Base-by-base conservation (phyloP, 371 early-diverging fungal species). In the Capillidium heterosporum region DNA sequence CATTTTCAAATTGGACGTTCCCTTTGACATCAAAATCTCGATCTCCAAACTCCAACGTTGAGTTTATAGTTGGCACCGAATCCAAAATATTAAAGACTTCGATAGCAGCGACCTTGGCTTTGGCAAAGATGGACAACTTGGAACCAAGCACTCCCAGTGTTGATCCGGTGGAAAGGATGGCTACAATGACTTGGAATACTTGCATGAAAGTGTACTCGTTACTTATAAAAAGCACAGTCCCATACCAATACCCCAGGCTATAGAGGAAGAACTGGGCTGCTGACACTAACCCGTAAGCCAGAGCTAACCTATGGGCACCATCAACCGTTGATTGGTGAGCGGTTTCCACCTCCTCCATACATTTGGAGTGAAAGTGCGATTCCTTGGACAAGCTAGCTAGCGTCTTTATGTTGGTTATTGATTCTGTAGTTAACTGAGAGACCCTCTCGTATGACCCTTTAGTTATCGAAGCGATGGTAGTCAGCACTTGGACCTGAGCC, bases 361-460 rank as follows among this genome's bases (percentile, higher is more conserved):
- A 91, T 48, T 70, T 62, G 11, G 49, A 50, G 63, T 78, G 74
- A 57, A 90, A 85, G 28, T 70, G 65, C 21, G 43, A 31, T 61
- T 95, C 91, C 59, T 84, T 81, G 28, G 81, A 83, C n/a, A 44
- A 15, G 17, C 29, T 29, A 8, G 41, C 19, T 17, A 95, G 87
- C 0, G 94, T 93, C 31, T 91, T 77, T 41, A 93, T 82, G 62
- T 81, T 78, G 51, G 76, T 75, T 55, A 92, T 79, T 17, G 89
- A 86, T 65, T 95, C 96, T 61, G 76, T 75, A 49, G 89, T 85
- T 42, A 78, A 75, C 65, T 80, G 76, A 57, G 80, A 79, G 41
- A 82, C 75, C 27, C 73, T 68, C 62, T 80, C 78, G 56, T 84
- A 84, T 0, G 81, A 76, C 59, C 74, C 73, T 61, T 74, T 71